phyloP scores from a whole-genome alignment of 148 eudicot species.

The Hydrangea macrophylla region DNA sequence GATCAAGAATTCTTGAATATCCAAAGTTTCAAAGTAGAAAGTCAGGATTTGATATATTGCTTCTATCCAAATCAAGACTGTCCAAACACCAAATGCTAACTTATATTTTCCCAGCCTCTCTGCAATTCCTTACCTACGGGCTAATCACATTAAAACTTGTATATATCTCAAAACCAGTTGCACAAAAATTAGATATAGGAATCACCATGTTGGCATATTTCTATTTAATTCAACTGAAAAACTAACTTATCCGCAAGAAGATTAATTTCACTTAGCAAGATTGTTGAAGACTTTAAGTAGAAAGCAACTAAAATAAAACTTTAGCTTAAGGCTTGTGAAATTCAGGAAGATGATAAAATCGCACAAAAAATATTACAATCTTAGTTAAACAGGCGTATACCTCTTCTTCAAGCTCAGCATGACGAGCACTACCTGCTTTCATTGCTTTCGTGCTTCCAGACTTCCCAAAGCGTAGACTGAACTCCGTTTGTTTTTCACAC shows the following conservation, averaged over 20 bases:
- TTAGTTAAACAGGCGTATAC: slow-evolving; percentile 44
- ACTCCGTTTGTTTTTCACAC: slow-evolving; percentile 94
- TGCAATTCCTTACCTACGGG: neutral
- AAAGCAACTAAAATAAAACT: neutral
- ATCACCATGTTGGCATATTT: neutral
- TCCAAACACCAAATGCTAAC: no score
- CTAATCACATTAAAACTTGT: neutral
- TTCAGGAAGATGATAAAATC: neutral
- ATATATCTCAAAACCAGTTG: neutral
- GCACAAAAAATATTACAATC: neutral
- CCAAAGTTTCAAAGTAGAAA: no score
- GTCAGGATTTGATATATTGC: no score
- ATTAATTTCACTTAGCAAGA: neutral
- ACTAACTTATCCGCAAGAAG: neutral
- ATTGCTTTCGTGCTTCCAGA: slow-evolving; percentile 63
- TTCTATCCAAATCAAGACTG: no score
- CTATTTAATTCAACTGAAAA: neutral
- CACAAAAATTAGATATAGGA: neutral
- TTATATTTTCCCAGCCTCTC: no score
- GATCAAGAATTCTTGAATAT: no score
- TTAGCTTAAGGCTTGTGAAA: neutral
- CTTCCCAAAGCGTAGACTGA: slow-evolving; percentile 47
- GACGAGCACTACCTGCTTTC: slow-evolving; percentile 81
- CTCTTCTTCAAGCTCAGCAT: slow-evolving; percentile 80
- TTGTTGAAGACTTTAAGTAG: no score